phyloP scores from a whole-genome alignment of 1,139 yeast genomes.

The Yamadazyma membranifaciens region DNA sequence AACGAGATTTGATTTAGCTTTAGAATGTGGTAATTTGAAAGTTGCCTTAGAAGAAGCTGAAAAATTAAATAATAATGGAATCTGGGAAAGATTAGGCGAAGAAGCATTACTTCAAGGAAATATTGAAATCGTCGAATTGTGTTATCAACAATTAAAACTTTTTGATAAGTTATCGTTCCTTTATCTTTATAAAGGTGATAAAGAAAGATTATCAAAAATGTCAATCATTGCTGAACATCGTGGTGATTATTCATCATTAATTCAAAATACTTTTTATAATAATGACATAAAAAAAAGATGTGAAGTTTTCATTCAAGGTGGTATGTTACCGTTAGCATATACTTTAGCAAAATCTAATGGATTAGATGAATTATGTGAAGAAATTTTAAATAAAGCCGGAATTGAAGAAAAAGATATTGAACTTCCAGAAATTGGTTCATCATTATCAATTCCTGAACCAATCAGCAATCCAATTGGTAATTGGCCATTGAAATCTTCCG shows the following conservation, averaged over 20 bases:
- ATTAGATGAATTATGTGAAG: slow-evolving; percentile 67
- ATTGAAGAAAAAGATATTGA: slow-evolving; percentile 64
- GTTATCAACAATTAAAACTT: slow-evolving; percentile 81
- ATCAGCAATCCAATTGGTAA: slow-evolving; percentile 46
- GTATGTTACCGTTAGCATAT: slow-evolving; percentile 86
- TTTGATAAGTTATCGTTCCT: slow-evolving; percentile 89
- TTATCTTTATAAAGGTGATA: slow-evolving; percentile 81
- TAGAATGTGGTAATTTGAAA: slow-evolving; percentile 85
- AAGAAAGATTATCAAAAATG: slow-evolving; percentile 75
- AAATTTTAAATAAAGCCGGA: slow-evolving; percentile 68
- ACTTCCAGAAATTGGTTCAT: slow-evolving; percentile 55
- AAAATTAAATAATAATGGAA: slow-evolving; percentile 60
- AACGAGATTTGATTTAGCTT: slow-evolving; percentile 91
- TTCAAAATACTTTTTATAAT: slow-evolving; percentile 79
- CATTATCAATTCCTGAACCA: slow-evolving; percentile 46
- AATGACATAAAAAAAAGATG: slow-evolving; percentile 78
- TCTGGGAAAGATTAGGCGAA: slow-evolving; percentile 81
- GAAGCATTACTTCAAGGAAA: slow-evolving; percentile 94
- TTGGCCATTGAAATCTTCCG: slow-evolving; percentile 83
- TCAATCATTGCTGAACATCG: slow-evolving; percentile 86
- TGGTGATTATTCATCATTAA: slow-evolving; percentile 74
- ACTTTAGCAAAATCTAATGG: slow-evolving; percentile 91
- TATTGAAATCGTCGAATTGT: slow-evolving; percentile 78
- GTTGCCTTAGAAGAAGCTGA: slow-evolving; percentile 91
- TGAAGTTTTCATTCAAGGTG: slow-evolving; percentile 70